Percentiles rank a stretch among this genome's conserved stretches.
phyloP scores from a whole-genome alignment of 495 filamentous ascomycete genomes.

The Hypoxylon intermedium region DNA sequence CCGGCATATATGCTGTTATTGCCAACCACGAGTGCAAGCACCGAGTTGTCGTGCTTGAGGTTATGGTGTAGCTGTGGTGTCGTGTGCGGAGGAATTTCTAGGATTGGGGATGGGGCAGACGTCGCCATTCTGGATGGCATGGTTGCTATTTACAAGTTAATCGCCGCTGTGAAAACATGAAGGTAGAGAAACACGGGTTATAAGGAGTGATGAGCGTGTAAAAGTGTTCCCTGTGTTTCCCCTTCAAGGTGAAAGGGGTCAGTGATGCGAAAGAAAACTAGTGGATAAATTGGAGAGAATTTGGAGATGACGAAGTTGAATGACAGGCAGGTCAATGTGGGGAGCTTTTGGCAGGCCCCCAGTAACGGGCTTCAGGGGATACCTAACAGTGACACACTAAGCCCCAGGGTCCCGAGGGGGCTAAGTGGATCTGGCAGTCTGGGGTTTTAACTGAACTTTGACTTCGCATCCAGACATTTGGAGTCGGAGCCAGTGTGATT shows the following conservation, averaged over 20 bases:
- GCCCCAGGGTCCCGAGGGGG: too few species aligned
- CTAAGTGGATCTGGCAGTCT: slow-evolving; percentile 19
- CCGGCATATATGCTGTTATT: slow-evolving; percentile 78
- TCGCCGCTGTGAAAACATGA: slow-evolving; percentile 1
- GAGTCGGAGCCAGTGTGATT: slow-evolving; percentile 8
- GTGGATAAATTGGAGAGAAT: slow-evolving; percentile 13
- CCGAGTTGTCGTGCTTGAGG: slow-evolving; percentile 73
- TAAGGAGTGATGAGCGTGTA: not conserved
- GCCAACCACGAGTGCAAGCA: slow-evolving; percentile 73
- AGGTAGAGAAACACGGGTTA: not conserved
- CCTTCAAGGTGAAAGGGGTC: not conserved
- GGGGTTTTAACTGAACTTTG: slow-evolving; percentile 12
- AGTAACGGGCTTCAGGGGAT: slow-evolving; percentile 8
- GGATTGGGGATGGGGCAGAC: slow-evolving; percentile 38
- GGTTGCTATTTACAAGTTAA: slow-evolving; percentile 23
- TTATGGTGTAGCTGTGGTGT: slow-evolving; percentile 69
- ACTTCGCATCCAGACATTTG: slow-evolving; percentile 1
- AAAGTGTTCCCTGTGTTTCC: not conserved
- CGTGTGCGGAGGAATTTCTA: slow-evolving; percentile 48
- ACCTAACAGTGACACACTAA: too few species aligned
- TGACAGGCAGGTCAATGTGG: slow-evolving; percentile 21
- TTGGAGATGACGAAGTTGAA: slow-evolving; percentile 27
- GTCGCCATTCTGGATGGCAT: slow-evolving; percentile 23
- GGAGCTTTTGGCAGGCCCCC: slow-evolving; percentile 16
- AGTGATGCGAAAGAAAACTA: not conserved